Evolutionary conservation across 1,284 basidiomycete species (phyloP), one percentile per base, ranked within the genome.

Genomic region (Anthracocystis walkeri): DNA sequence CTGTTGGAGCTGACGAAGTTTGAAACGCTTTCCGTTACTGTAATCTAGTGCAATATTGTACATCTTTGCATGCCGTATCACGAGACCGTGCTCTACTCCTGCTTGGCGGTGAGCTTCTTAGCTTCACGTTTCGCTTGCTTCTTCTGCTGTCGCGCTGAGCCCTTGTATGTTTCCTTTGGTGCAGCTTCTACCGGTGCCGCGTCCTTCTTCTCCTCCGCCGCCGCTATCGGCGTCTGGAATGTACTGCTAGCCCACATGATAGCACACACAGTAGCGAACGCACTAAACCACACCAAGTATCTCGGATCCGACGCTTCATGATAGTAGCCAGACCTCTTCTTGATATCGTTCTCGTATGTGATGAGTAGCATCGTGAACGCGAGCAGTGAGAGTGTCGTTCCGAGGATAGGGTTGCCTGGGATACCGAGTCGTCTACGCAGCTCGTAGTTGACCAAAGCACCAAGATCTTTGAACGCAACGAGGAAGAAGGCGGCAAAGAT

Each of bases 321-420:
- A 21, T 74, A 74, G 25, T 68, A 74, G 0, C 71, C 71, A 2
- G 52, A 49, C 8, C 71, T 40, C 60, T 68, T 74, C 57, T 58
- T 64, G 46, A 74, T 67, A 40, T 74, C 71, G 33, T 68, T 74
- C 61, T 74, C 71, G 29, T 74, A 74, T 4, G 65, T 65, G 40
- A 74, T 64, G 5, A 64, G 31, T 6, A 67, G 40, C 65, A 74
- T 74, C 16, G 65, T 65, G 12, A 58, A 33, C 4, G 71, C 71
- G 3, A 74, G 53, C 49, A 74, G 40, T 18, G 61, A 59, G 12
- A 74, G 49, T n/a, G 54, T 49, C 44, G 51, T 46, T 0, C 61
- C 65, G 11, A 74, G 10, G 4, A 68, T 54, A 2, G 71, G 71
- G 20, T 74, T 56, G 0, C 71, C 71, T 7, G 58, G 29, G 4